Evolutionary conservation across 78 protist species (phyloP), one percentile per base, ranked within the genome.

Genomic region (Speleostelium caveatum): DNA sequence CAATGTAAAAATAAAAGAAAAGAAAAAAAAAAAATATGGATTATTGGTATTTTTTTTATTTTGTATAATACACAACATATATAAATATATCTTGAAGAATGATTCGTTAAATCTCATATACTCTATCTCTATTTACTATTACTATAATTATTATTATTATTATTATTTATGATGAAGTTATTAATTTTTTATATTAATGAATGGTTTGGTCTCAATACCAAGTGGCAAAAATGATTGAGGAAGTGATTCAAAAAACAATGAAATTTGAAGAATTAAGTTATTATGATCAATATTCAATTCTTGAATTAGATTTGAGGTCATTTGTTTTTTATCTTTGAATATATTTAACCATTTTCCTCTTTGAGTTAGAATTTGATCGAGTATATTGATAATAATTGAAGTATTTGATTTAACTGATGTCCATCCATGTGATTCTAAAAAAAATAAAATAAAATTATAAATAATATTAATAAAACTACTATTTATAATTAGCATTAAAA

Each of bases 371-470:
- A 83, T 30, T 83, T 83, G 91, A 69, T 83, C 91, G 16, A 83
- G 14, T 7, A 73, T 83, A 71, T 60, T 71, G 24, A 67, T 51
- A 26, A 83, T 83, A 21, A 59, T 67, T 22, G 91, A 67, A 10
- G 75, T 69, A 45, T 67, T 83, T 59, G 91, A 69, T 60, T 83
- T 83, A 42, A 83, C 91, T 21, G 73, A 35, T 17, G 91, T 83
- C 91, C 91, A 83, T 26, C 91, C 91, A 71, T 83, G 91, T 12
- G 91, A 83, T 41, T 69, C 79, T 73, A 71, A 24, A 49, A n/a
- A n/a, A n/a, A n/a, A n/a, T n/a, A n/a, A n/a, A n/a, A n/a, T n/a
- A n/a, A n/a, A n/a, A n/a, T n/a, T n/a, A n/a, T 49, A 16, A 49
- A 16, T 49, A 12, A 49, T 49, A 49, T 49, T 5, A 28, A 32